Evolutionary conservation across 1,139 yeast species (phyloP).

Genomic region (Saccharomyces hybrid): DNA sequence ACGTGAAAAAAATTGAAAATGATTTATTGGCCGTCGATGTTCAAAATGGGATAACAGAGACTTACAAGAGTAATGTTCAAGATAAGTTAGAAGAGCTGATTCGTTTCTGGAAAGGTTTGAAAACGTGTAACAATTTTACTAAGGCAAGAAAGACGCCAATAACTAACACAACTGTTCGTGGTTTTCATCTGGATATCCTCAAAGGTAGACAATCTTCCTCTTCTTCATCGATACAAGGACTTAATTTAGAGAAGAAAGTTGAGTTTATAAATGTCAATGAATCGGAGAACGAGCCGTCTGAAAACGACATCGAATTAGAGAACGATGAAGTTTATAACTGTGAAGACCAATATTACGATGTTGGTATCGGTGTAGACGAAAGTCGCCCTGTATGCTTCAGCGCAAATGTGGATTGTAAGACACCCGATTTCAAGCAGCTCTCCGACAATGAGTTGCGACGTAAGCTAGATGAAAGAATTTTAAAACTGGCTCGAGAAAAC

Average conservation of each 20-base stretch:
- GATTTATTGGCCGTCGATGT: not conserved
- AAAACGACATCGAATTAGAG: slow-evolving; percentile 12
- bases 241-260: slow-evolving; percentile 12
- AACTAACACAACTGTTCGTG: slow-evolving; percentile 1
- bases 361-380: not conserved
- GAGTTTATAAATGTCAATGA: slow-evolving; percentile 17
- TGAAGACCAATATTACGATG: not conserved
- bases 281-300: not conserved
- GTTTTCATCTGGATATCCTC: slow-evolving; percentile 11
- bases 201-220: not conserved
- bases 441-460: slow-evolving; percentile 27
- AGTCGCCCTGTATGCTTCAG: not conserved
- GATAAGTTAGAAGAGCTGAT: not conserved
- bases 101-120: not conserved
- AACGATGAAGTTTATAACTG: slow-evolving; percentile 5
- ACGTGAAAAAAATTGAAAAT: not conserved
- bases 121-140: not conserved
- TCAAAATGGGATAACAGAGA: not conserved
- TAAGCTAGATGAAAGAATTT: slow-evolving; percentile 25
- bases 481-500: slow-evolving; percentile 26
- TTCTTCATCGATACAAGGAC: not conserved
- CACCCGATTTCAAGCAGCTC: slow-evolving; percentile 13
- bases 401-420: not conserved
- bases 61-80: not conserved
- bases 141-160: not conserved